Evolutionary conservation across 2,329 filamentous ascomycete species (phyloP), one percentile per base, ranked within the genome.

Genomic region (Fusarium marasasianum): DNA sequence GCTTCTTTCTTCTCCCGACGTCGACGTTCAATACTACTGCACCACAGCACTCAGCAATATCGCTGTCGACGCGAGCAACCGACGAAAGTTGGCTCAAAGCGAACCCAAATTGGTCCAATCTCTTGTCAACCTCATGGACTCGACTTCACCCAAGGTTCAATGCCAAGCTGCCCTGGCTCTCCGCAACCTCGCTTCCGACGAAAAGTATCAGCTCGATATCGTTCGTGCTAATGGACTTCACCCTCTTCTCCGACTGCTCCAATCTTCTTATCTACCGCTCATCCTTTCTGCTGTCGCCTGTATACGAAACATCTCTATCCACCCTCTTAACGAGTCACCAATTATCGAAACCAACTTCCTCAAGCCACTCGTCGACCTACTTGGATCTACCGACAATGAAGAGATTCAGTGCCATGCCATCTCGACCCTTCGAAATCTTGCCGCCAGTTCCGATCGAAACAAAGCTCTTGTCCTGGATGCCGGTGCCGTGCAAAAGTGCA

Each of bases 401-500:
- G 96, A 99, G 81, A 99, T 99, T 58, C 96, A 99, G 82, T 99
- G 96, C 81, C 96, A 99, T 80, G 96, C 96, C 65, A 99, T 99
- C 75, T 98, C 96, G 10, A 99, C 96, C 0, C 88, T 99, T 55
- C 91, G 96, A 73, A 99, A 99, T 79, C 88, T 99, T 66, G 96
- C 96, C 12, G 96, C 96, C 63, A 98, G 95, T 84, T 98, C 96
- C 13, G 96, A 99, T 81, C 92, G 94, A 72, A 99, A 99, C 88
- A 99, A 99, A 85, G 94, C 97, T 66, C 88, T 99, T n/a, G 96
- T 99, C 3, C 86, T 99, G 55, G 95, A 98, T 83, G 96, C 96
- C 40, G 96, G 96, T 31, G 96, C 96, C 5, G 96, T 99, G 44
- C 95, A 98, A 81, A 98, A 98, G 83, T 99, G 96, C 91, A 98